phyloP scores from a whole-genome alignment of 306 rosid genomes.

The Biancaea sappan region DNA sequence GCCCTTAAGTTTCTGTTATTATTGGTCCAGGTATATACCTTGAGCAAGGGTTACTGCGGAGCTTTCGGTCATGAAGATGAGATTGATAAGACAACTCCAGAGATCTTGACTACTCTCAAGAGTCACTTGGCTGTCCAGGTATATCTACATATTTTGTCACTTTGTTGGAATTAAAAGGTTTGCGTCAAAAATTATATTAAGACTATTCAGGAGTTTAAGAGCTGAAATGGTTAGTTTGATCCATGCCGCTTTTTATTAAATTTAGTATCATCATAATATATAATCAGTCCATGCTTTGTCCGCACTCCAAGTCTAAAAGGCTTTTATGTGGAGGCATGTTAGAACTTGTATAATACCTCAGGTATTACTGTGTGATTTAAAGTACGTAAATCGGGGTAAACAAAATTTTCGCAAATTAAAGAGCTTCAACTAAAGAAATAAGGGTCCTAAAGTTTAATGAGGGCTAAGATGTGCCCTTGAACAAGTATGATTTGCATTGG shows the following conservation, averaged over 20 bases:
- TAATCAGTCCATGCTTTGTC: neutral
- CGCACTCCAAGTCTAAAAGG: too few relatives aligned
- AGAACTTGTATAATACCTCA: too few relatives aligned
- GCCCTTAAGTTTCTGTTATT: conserved; percentile 24
- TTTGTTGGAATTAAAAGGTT: conserved; percentile 17
- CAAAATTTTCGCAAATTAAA: too few relatives aligned
- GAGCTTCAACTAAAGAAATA: too few relatives aligned
- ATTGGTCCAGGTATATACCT: conserved; percentile 70
- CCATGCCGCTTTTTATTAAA: neutral
- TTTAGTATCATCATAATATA: neutral
- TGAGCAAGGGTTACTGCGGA: conserved; percentile 97
- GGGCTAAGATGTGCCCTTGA: too few relatives aligned
- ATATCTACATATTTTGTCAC: conserved; percentile 11
- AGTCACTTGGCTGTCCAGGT: conserved; percentile 85
- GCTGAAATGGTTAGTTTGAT: too few relatives aligned
- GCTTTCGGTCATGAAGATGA: conserved; percentile 96
- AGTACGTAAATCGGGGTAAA: too few relatives aligned
- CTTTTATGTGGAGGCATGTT: neutral
- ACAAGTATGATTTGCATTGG: too few relatives aligned
- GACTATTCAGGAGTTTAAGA: neutral
- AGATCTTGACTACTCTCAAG: conserved; percentile 58
- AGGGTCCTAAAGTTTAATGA: too few relatives aligned
- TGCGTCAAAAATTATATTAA: neutral
- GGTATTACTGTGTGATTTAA: too few relatives aligned
- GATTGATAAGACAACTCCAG: conserved; percentile 86